phyloP scores from a whole-genome alignment of 305 asterid species.

The Fraxinus xanthoxyloides region DNA sequence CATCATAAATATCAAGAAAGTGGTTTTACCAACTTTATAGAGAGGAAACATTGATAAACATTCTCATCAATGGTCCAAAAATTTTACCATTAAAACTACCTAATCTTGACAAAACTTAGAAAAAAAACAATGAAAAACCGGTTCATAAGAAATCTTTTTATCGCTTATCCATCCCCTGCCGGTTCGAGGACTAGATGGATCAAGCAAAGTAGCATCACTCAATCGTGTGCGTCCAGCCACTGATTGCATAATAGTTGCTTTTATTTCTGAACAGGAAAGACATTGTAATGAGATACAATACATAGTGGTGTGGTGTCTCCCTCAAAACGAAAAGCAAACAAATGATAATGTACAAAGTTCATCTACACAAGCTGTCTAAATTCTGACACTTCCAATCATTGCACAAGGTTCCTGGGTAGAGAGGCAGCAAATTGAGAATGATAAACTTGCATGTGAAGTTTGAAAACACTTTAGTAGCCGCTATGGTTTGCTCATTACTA shows the following conservation, averaged over 20 bases:
- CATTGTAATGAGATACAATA: not conserved
- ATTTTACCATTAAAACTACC: not conserved
- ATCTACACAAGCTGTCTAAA: slow-evolving; percentile 10
- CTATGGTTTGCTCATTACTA: slow-evolving; percentile 20
- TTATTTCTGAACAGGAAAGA: not conserved
- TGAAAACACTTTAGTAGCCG: slow-evolving; percentile 24
- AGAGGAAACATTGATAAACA: not conserved
- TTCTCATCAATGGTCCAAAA: not conserved
- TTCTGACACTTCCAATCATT: slow-evolving; percentile 29
- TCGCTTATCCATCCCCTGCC: not conserved
- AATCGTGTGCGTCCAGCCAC: not conserved
- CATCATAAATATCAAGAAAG: too few species aligned
- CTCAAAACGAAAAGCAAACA: slow-evolving; percentile 10
- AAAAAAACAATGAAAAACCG: not conserved
- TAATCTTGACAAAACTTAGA: not conserved
- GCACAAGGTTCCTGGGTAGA: slow-evolving; percentile 39
- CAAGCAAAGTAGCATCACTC: not conserved
- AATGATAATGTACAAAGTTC: slow-evolving; percentile 40
- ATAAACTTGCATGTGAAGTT: slow-evolving; percentile 14
- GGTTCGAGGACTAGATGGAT: not conserved
- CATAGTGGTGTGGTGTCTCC: not conserved
- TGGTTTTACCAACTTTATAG: not conserved
- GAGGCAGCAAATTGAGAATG: slow-evolving; percentile 25
- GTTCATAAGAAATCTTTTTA: not conserved
- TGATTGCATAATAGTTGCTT: not conserved